Base-by-base conservation (phyloP, 2,329 filamentous ascomycete genomes). In the Fusarium sp. region DNA sequence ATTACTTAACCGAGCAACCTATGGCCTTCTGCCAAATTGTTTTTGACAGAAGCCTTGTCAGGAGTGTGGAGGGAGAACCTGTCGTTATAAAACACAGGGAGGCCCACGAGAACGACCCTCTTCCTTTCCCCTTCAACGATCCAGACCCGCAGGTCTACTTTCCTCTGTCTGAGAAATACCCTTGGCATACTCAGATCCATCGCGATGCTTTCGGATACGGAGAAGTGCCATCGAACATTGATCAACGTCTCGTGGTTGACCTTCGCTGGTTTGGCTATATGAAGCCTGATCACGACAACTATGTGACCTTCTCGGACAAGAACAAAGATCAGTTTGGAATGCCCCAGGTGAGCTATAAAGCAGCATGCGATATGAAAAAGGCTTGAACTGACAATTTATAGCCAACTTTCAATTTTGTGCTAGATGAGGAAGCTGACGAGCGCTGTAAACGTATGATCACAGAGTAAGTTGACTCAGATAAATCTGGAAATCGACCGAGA, bases 231-330 rank as follows among this genome's bases (percentile, higher is more conserved):
- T 39, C 55, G 0, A 56, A 54, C 21, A 37, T 58, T 1, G 55
- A 58, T 5, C 55, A 58, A 39, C 55, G 55, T 0, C 55, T 58
- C 0, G 35, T 56, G 1, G 55, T 58, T 0, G 55, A 58, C 29
- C 40, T 56, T 9, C 55, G 55, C 23, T 58, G 55, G 55, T 58
- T 58, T 55, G 42, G 40, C 21, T 58, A 56, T 6, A 46, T 56
- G 41, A 39, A 58, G 14, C 55, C 55, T 17, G 33, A 56, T 5
- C 1, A 35, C 0, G 33, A 47, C 0, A 58, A 58, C 35, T 33
- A 10, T 1, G 50, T 58, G 11, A 45, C 41, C 17, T 56, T 58
- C 3, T 58, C 55, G 7, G 21, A 41, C 25, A 14, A 25, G 14
- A 17, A 45, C 14, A 39, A 21, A 1, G 55, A 56, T 2, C 55